Conservation (phyloP, 169 alveolate species). For the Plasmodium cynomolgi region DNA sequence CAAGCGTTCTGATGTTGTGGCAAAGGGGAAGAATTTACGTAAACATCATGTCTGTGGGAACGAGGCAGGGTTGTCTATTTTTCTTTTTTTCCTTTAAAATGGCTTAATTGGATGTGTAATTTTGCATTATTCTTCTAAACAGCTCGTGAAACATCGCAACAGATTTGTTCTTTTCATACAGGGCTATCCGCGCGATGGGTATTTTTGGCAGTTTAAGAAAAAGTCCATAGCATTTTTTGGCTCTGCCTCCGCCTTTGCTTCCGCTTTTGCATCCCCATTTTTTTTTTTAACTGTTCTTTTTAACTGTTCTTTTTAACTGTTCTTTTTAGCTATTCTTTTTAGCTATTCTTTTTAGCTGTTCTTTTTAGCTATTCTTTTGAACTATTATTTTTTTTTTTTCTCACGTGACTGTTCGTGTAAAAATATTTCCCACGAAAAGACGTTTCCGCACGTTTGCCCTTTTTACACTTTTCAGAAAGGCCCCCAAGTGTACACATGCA, state of each 20-base stretch:
- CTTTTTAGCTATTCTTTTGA: conserved; percentile 20
- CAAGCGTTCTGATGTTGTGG: not conserved
- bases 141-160: conserved; percentile 16
- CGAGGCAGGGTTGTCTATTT: not conserved
- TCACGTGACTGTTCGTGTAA: conserved; percentile 4
- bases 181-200: not conserved
- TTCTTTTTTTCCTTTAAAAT: conserved; percentile 11
- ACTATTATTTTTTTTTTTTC: conserved; percentile 14
- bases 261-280: conserved; percentile 6
- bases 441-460: not conserved
- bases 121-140: conserved; percentile 1
- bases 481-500: not conserved
- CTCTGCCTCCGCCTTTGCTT: not conserved
- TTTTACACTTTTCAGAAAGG: not conserved
- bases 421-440: conserved; percentile 27
- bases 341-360: conserved; percentile 39
- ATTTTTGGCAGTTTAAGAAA: conserved; percentile 19
- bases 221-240: not conserved
- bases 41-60: not conserved
- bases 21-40: conserved; percentile 1
- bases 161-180: conserved; percentile 56
- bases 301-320: not conserved
- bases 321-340: conserved; percentile 27
- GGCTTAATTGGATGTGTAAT: not conserved
- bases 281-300: conserved; percentile 10